Conservation (phyloP, 2,329 filamentous ascomycete genomes). For the Penicillium sp. region DNA sequence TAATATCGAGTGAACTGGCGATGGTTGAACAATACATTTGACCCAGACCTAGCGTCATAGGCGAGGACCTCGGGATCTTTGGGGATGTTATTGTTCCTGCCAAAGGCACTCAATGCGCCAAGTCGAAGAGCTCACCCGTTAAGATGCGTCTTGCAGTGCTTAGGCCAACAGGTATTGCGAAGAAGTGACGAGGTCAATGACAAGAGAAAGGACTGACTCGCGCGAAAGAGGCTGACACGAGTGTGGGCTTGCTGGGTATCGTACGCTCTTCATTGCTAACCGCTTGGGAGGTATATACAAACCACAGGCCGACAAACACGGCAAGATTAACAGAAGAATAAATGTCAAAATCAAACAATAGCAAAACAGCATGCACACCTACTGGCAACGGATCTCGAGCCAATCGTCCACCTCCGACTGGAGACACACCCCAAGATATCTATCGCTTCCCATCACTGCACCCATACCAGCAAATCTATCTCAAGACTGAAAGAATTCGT, state of each 20-base stretch:
- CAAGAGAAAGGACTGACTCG: neutral
- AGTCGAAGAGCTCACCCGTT: no score
- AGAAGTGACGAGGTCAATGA: no score
- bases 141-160: no score
- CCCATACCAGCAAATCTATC: slow-evolving; percentile 14
- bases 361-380: slow-evolving; percentile 20
- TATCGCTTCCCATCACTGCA: slow-evolving; percentile 17
- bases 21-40: no score
- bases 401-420: slow-evolving; percentile 6
- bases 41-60: no score
- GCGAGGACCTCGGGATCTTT: no score
- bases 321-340: slow-evolving; percentile 23
- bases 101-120: no score
- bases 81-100: no score
- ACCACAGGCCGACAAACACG: slow-evolving; percentile 27
- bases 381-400: neutral
- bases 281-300: slow-evolving; percentile 42
- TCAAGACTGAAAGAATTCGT: slow-evolving; percentile 18
- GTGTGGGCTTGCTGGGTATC: slow-evolving; percentile 37
- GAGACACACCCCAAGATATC: slow-evolving; percentile 13
- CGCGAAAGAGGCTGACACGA: slow-evolving; percentile 1
- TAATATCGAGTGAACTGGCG: no score
- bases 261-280: slow-evolving; percentile 42
- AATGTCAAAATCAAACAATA: slow-evolving; percentile 25
- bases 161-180: no score